These are phyloP conservation scores for Leishmania guyanensis DNA, from an alignment of 208 protist species.

Conservation along the genomic window DNA sequence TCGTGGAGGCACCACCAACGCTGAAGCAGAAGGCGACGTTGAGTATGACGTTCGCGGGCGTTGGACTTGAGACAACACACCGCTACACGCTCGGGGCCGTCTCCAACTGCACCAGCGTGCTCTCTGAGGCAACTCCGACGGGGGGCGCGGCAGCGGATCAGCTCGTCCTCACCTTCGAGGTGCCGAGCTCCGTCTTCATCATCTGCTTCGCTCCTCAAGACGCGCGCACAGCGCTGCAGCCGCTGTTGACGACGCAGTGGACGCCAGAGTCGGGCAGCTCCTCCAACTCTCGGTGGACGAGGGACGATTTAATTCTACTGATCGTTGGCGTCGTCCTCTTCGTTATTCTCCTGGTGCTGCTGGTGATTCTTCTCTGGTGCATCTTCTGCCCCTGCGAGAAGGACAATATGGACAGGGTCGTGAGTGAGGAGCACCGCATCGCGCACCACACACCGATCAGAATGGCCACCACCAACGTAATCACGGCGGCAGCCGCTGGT, in stretches of 20 bases:
- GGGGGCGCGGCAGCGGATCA: constrained; percentile 16
- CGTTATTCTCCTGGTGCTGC: constrained; percentile 68
- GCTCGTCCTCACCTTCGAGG: constrained; percentile 46
- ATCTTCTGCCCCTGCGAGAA: constrained; percentile 41
- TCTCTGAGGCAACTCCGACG: constrained; percentile 26
- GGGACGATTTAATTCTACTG: constrained; percentile 59
- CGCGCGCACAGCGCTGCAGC: constrained; percentile 33
- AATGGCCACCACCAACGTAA: background rate
- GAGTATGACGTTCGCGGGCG: constrained; percentile 41
- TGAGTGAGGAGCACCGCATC: constrained; percentile 14
- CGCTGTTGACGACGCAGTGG: constrained; percentile 37
- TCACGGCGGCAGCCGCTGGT: background rate
- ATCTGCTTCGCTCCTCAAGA: constrained; percentile 79
- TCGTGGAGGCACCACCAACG: constrained; percentile 24
- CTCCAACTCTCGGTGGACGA: constrained; percentile 40
- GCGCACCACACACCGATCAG: constrained; percentile 11
- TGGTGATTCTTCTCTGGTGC: constrained; percentile 68
- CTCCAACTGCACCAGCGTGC: constrained; percentile 29
- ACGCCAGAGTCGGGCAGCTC: constrained; percentile 8
- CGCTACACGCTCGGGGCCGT: constrained; percentile 54
- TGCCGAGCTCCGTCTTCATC: constrained; percentile 36
- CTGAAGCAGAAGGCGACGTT: constrained; percentile 21
- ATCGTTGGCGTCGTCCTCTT: constrained; percentile 81
- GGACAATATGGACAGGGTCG: background rate
- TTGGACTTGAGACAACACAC: constrained; percentile 64